phyloP scores from a whole-genome alignment of 306 rosid species.

The Canavalia gladiata region DNA sequence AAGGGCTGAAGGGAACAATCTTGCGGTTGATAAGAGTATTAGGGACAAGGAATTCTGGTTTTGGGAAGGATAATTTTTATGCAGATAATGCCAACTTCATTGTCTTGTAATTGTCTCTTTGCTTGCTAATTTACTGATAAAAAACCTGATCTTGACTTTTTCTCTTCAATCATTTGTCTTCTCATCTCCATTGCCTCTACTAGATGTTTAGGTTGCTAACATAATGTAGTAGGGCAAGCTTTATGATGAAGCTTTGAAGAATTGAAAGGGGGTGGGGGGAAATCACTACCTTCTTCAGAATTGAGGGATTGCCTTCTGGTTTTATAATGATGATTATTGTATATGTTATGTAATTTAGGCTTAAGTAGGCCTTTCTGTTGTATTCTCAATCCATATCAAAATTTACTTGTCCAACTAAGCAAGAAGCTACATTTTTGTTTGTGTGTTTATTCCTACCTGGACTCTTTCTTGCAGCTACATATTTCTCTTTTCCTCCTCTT shows the following conservation, averaged over 20 bases:
- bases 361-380: slow-evolving; percentile 59
- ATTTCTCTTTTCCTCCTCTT: slow-evolving; percentile 9
- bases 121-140: slow-evolving; percentile 60
- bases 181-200: slow-evolving; percentile 60
- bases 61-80: slow-evolving; percentile 59
- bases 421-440: slow-evolving; percentile 42
- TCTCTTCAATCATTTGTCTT: slow-evolving; percentile 52
- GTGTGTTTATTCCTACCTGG: slow-evolving; percentile 10
- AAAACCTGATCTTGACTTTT: slow-evolving; percentile 50
- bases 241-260: slow-evolving; percentile 55
- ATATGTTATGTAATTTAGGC: slow-evolving; percentile 66
- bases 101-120: slow-evolving; percentile 69
- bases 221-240: slow-evolving; percentile 51
- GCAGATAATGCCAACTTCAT: slow-evolving; percentile 60
- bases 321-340: slow-evolving; percentile 50
- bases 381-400: slow-evolving; percentile 58
- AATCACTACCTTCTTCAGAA: slow-evolving; percentile 32
- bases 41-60: slow-evolving; percentile 61
- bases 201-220: slow-evolving; percentile 57
- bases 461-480: slow-evolving; percentile 24
- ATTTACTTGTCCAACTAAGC: slow-evolving; percentile 48
- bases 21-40: slow-evolving; percentile 53
- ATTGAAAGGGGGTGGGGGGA: slow-evolving; percentile 52
- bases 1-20: slow-evolving; percentile 43
- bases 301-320: slow-evolving; percentile 52